Conservation (phyloP, 2,329 filamentous ascomycete species). For the Cladosporium colombiae region DNA sequence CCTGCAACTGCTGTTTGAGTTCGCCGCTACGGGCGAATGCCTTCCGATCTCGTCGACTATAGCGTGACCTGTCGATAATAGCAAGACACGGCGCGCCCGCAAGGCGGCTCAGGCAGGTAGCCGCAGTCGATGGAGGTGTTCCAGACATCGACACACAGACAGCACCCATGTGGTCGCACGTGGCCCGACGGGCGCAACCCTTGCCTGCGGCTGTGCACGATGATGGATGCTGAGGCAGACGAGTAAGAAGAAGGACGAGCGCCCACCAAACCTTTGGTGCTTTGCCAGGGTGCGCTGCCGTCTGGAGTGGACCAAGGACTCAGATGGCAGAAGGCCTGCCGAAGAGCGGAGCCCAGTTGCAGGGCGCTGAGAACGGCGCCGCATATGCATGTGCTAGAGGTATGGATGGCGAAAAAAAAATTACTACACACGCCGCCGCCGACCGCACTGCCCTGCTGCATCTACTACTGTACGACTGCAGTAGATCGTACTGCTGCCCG, state of each 20-base stretch:
- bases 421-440: slow-evolving; percentile 10
- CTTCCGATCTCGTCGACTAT: slow-evolving; percentile 1
- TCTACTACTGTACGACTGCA: not conserved
- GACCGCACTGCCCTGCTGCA: not conserved
- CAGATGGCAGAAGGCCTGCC: slow-evolving; percentile 4
- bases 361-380: slow-evolving; percentile 13
- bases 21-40: slow-evolving; percentile 15
- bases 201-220: slow-evolving; percentile 15
- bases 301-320: not conserved
- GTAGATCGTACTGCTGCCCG: slow-evolving; percentile 1
- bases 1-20: slow-evolving; percentile 9
- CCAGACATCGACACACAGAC: slow-evolving; percentile 6
- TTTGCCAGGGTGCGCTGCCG: slow-evolving; percentile 6
- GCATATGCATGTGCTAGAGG: slow-evolving; percentile 17
- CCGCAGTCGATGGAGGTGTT: slow-evolving; percentile 1
- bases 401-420: slow-evolving; percentile 11
- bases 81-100: slow-evolving; percentile 9
- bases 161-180: slow-evolving; percentile 18
- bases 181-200: slow-evolving; percentile 6
- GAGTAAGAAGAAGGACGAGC: not conserved
- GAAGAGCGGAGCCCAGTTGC: slow-evolving; percentile 17
- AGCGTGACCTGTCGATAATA: slow-evolving; percentile 15
- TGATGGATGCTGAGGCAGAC: not conserved
- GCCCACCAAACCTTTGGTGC: not conserved
- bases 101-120: slow-evolving; percentile 3